phyloP scores from a whole-genome alignment of 2,329 filamentous ascomycete species.

The Ceratocystis colombiana region DNA sequence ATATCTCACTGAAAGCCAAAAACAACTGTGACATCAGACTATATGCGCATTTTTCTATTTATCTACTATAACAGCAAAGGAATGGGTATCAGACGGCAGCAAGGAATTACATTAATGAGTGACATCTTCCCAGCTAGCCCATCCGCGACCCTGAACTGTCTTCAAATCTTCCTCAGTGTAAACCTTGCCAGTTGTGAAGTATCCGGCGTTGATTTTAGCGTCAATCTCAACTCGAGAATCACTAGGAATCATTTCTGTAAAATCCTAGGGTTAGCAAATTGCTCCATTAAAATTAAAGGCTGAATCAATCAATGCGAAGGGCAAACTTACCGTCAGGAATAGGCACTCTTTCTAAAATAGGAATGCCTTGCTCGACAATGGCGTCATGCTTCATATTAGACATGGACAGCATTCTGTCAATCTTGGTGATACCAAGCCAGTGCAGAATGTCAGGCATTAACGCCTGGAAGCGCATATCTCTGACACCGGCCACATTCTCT shows the following conservation, averaged over 20 bases:
- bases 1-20: not conserved
- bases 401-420: slow-evolving; percentile 97
- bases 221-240: slow-evolving; percentile 98
- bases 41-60: not conserved
- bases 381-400: slow-evolving; percentile 80
- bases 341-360: slow-evolving; percentile 24
- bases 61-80: slow-evolving; percentile 10
- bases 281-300: no score
- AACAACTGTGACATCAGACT: not conserved
- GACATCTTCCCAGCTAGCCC: slow-evolving; percentile 50
- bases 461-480: slow-evolving; percentile 95
- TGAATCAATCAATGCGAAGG: not conserved
- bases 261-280: no score
- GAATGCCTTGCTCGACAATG: slow-evolving; percentile 62
- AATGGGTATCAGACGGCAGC: slow-evolving; percentile 16
- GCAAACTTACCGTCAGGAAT: slow-evolving; percentile 24
- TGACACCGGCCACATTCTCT: slow-evolving; percentile 96
- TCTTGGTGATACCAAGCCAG: slow-evolving; percentile 97
- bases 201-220: slow-evolving; percentile 86
- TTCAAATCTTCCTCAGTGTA: slow-evolving; percentile 79
- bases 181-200: slow-evolving; percentile 78
- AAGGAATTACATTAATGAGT: slow-evolving; percentile 20
- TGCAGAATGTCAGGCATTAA: slow-evolving; percentile 96
- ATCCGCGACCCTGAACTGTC: slow-evolving; percentile 78
- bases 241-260: slow-evolving; percentile 71